These are phyloP conservation scores for Thalassiosira pacifica DNA, from an alignment of 352 stramenopile genomes.

Conservation along the genomic window DNA sequence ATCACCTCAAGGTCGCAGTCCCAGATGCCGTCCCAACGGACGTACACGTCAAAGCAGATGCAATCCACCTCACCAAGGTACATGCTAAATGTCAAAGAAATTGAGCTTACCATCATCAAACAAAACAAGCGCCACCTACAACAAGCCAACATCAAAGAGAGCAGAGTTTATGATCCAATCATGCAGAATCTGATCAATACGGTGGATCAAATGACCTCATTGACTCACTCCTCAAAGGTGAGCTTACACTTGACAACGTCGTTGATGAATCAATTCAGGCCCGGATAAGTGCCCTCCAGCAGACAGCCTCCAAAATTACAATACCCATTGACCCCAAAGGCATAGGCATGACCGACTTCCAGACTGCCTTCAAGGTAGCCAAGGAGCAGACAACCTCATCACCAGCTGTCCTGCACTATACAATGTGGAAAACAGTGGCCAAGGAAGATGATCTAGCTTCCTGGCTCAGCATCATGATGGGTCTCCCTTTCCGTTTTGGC, in stretches of 20 bases:
- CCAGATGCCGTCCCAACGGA: not conserved
- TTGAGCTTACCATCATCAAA: not conserved
- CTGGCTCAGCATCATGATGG: not conserved
- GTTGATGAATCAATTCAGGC: no score
- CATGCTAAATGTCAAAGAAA: not conserved
- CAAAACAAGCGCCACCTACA: not conserved
- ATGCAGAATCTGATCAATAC: not conserved
- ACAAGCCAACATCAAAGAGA: not conserved
- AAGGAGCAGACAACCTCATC: not conserved
- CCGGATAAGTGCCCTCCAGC: no score
- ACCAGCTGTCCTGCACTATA: not conserved
- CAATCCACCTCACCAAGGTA: not conserved
- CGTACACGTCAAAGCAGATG: not conserved
- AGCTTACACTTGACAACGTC: not conserved
- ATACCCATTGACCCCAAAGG: not conserved
- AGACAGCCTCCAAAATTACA: not conserved
- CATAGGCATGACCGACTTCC: not conserved
- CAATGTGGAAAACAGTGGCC: not conserved
- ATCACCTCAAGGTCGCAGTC: not conserved
- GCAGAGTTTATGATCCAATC: no score
- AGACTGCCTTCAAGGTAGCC: not conserved
- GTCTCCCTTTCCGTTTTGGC: no score
- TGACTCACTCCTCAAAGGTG: not conserved
- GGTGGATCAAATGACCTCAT: not conserved
- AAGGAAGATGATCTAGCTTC: not conserved